A percentile compares a stretch with the other conserved stretches of the same genome.
Conservation (phyloP, 163 green algal species). For the Volvox carteri region DNA sequence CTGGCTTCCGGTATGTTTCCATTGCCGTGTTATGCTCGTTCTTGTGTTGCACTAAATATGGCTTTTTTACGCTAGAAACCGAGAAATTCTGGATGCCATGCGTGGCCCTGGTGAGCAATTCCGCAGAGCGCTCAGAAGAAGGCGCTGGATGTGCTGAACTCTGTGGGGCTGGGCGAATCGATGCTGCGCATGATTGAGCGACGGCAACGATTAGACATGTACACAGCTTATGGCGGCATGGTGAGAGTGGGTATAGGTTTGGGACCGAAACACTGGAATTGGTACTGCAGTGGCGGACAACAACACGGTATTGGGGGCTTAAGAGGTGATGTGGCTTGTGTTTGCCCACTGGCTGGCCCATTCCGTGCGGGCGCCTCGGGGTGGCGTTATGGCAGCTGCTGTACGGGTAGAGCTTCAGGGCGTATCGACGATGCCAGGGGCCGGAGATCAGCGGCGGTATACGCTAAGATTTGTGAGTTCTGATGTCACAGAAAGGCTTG, state of each 20-base stretch:
- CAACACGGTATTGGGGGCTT: background rate
- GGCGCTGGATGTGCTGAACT: constrained; percentile 91
- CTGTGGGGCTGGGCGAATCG: constrained; percentile 86
- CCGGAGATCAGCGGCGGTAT: too few relatives aligned
- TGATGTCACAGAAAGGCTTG: background rate
- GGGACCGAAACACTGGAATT: background rate
- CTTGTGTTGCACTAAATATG: too few relatives aligned
- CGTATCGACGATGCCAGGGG: too few relatives aligned
- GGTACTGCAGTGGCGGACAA: background rate
- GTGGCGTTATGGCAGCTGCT: background rate
- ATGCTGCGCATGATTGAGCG: constrained; percentile 89
- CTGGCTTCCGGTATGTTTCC: too few relatives aligned
- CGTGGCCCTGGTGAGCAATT: too few relatives aligned
- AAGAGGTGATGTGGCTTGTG: background rate
- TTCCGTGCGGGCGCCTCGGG: too few relatives aligned
- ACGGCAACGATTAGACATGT: constrained; percentile 84
- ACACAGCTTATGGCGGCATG: constrained; percentile 91
- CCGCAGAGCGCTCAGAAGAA: constrained; percentile 81
- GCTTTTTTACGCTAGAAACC: too few relatives aligned
- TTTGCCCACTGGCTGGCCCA: background rate
- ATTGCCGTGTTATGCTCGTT: too few relatives aligned
- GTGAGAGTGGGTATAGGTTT: constrained; percentile 43
- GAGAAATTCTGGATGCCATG: too few relatives aligned
- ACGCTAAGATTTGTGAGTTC: too few relatives aligned
- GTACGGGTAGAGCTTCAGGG: too few relatives aligned